Evolutionary conservation across 83 land plant species (phyloP), one percentile per base, ranked within the genome.

Genomic region (Picea abies): DNA sequence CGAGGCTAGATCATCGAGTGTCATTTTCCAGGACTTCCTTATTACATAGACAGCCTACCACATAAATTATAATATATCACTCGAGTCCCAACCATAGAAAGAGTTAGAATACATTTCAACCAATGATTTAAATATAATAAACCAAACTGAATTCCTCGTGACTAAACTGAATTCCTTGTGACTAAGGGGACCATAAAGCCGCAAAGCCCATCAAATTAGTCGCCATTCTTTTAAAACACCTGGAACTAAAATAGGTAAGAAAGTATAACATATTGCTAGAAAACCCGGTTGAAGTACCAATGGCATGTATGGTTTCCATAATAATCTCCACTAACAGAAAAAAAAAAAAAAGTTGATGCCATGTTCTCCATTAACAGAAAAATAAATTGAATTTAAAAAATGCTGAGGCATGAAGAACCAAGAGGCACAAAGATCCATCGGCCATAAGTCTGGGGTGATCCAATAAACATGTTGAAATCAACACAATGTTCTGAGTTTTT

Each of bases 91-190:
- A 16, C 4, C 1, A 70, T 20, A 16, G 37, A 37, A 70, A 70
- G 0, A 5, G 22, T 41, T 15, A 11, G 29, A 67, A 11, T 35
- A 67, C 16, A 2, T 35, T 32, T 70, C 9, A 70, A 70, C 37
- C 44, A 17, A 70, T 14, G 4, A 41, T 35, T 1, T 37, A 29
- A 25, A 67, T 67, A 35, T 35, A 35, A 35, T 35, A 35, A 81
- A 35, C 83, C 17, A 83, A 96, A 98, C 99, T 94, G 93, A 95
- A 95, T 86, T 97, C 98, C 83, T 97, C 96, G 89, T 97, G 99
- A 8, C 98, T 97, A 37, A 96, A 98, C 99, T 94, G 93, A 95
- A 95, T 86, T 97, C 98, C 83, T 97, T 97, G 89, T 97, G 99
- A 8, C 98, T 97, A 37, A 96, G 88, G 88, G 15, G 23, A 85